Percentiles rank a stretch among this genome's conserved stretches.
Conservation (phyloP, 345 rosid species). For the Gossypium sturtianum region DNA sequence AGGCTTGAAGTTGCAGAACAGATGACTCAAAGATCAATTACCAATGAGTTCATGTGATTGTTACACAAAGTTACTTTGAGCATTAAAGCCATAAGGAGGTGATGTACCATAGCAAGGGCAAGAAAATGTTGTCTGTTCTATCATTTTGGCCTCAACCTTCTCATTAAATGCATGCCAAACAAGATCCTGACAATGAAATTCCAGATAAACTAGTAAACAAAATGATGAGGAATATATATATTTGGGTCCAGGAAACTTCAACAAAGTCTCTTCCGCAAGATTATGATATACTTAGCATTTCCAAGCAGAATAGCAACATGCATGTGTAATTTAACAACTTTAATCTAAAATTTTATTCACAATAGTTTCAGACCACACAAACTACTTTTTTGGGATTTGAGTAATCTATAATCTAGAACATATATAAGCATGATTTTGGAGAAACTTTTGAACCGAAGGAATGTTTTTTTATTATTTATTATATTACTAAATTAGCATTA, state of each 20-base stretch:
- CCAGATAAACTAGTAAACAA: neutral
- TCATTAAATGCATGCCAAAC: constrained; percentile 41
- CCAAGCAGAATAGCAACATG: neutral
- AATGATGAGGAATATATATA: neutral
- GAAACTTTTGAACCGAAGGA: too few species aligned
- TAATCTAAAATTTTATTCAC: neutral
- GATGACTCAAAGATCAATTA: neutral
- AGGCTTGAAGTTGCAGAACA: neutral
- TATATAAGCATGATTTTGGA: too few species aligned
- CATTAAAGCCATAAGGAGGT: neutral
- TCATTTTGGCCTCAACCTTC: constrained; percentile 47
- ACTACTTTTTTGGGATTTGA: neutral
- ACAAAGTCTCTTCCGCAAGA: neutral
- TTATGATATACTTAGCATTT: neutral
- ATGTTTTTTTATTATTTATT: too few species aligned
- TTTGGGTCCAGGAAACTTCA: neutral
- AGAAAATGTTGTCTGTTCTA: constrained; percentile 28
- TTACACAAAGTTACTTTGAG: neutral
- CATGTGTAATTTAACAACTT: neutral
- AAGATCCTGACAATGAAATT: constrained; percentile 33
- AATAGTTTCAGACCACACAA: neutral
- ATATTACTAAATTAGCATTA: too few species aligned
- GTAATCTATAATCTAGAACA: neutral
- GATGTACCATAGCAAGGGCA: constrained; percentile 39
- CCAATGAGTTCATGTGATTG: neutral